Base-by-base conservation (phyloP, 1,284 basidiomycete genomes). In the Meira miltonrushii region DNA sequence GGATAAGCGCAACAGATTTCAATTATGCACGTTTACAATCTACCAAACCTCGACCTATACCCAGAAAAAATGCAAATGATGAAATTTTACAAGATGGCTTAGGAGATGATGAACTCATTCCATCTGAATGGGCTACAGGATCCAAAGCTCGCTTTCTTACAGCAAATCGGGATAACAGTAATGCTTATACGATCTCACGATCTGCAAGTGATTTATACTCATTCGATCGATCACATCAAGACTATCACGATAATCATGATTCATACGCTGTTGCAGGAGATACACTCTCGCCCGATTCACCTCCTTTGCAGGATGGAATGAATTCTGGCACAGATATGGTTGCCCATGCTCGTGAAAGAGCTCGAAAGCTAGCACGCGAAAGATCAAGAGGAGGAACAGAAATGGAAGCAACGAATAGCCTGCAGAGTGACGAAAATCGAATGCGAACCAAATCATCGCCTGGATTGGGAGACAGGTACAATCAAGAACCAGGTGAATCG, bases 1-100 rank as follows among this genome's bases (percentile, higher is more conserved):
- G 69, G 44, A 69, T 71, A 55, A 67, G 59, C 38, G 57, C 62
- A 5, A 62, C 68, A 53, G 54, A 69, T 17, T 57, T 48, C 12
- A n/a, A 17, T 23, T 8, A 48, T 19, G 21, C 13, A 13, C 46
- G 46, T 17, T 11, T 15, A 15, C 40, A 43, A 43, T 33, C 28
- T 8, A 33, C 28, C 28, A 33, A 33, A 33, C 13, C 19, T 43
- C 40, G 40, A 15, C n/a, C 17, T 3, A 48, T 23, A 21, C 46
- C 46, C 25, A n/a, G 46, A 25, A 3, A 8, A 25, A 23, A 48
- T 48, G 17, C 17, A 13, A 48, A 48, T 48, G 25, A 15, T 25
- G 50, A 53, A 23, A 53, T 53, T 2, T 8, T 53, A 17, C 50
- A 53, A 53, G 50, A 53, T 41, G 50, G 50, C 2, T 15, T 53